Conservation (phyloP, 208 protist genomes). For the Crithidia fasciculata region DNA sequence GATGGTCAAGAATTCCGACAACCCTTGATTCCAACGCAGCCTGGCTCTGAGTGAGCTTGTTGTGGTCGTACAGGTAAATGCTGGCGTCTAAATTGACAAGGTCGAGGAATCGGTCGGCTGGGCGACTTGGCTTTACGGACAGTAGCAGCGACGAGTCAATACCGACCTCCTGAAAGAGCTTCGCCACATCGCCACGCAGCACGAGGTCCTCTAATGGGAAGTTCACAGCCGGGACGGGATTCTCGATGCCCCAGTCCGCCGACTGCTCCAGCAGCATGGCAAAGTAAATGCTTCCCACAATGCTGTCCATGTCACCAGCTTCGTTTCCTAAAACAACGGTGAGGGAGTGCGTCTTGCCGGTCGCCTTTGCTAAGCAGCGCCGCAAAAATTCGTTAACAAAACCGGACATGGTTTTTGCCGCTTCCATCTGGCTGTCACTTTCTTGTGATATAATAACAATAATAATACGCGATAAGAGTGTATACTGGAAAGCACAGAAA, state of each 20-base stretch:
- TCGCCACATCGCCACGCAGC: conserved; percentile 73
- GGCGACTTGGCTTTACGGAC: conserved; percentile 38
- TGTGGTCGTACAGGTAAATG: conserved; percentile 88
- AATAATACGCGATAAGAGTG: neutral
- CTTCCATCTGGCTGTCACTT: too few species aligned
- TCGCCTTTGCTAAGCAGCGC: conserved; percentile 32
- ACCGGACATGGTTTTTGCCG: conserved; percentile 36
- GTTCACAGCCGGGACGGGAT: conserved; percentile 75
- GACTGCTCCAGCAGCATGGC: conserved; percentile 65
- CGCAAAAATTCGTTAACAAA: conserved; percentile 77
- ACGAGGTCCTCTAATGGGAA: conserved; percentile 78
- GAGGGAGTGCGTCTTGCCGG: conserved; percentile 26
- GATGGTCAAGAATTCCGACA: conserved; percentile 84
- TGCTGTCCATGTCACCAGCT: conserved; percentile 88
- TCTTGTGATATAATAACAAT: neutral
- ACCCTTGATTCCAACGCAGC: conserved; percentile 39
- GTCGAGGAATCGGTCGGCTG: conserved; percentile 38
- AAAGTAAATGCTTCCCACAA: conserved; percentile 85
- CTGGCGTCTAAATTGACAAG: conserved; percentile 25
- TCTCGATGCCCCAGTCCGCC: conserved; percentile 29
- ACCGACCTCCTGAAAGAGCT: conserved; percentile 53
- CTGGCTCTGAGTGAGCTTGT: conserved; percentile 63
- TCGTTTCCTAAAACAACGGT: conserved; percentile 85
- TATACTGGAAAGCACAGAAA: neutral
- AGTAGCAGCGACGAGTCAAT: conserved; percentile 51